Percentiles rank a stretch among this genome's conserved stretches.
Conservation (phyloP, 1,139 yeast genomes). For the Zygoascus hellenicus region DNA sequence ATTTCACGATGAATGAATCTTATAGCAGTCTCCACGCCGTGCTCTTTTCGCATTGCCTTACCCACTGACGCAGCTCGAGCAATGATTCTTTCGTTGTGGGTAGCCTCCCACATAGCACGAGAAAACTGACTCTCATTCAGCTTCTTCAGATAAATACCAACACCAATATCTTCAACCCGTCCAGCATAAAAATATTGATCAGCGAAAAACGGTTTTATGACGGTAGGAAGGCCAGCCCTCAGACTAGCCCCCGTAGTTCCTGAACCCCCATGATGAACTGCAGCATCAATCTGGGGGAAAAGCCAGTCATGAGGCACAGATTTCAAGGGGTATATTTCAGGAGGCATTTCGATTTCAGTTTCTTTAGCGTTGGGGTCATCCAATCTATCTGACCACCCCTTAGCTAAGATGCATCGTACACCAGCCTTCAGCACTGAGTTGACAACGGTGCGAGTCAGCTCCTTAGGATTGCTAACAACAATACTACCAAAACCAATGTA, state of each 20-base stretch:
- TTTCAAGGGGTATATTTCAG: slow-evolving; percentile 62
- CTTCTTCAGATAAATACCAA: slow-evolving; percentile 68
- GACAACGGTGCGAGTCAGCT: slow-evolving; percentile 68
- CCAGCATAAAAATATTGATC: slow-evolving; percentile 91
- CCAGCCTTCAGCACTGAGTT: slow-evolving; percentile 74
- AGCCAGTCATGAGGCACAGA: slow-evolving; percentile 91
- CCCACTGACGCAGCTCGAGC: slow-evolving; percentile 62
- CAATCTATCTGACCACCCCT: slow-evolving; percentile 90
- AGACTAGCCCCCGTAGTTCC: slow-evolving; percentile 95
- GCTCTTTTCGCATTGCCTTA: slow-evolving; percentile 55
- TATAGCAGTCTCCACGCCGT: slow-evolving; percentile 77
- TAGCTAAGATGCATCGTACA: slow-evolving; percentile 79
- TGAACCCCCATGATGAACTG: slow-evolving; percentile 96
- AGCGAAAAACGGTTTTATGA: slow-evolving; percentile 92
- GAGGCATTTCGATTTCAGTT: slow-evolving; percentile 58
- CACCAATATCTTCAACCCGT: slow-evolving; percentile 83
- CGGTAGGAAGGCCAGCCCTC: slow-evolving; percentile 80
- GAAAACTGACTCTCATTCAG: slow-evolving; percentile 58
- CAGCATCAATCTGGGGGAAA: slow-evolving; percentile 82
- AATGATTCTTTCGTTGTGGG: slow-evolving; percentile 60
- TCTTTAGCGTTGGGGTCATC: slow-evolving; percentile 35
- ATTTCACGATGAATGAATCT: slow-evolving; percentile 69
- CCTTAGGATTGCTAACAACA: slow-evolving; percentile 77
- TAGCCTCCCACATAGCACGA: slow-evolving; percentile 62
- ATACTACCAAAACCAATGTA: slow-evolving; percentile 96